Evolutionary conservation across 2,329 filamentous ascomycete genomes (phyloP).

Genomic region (Ophiostoma sp.): DNA sequence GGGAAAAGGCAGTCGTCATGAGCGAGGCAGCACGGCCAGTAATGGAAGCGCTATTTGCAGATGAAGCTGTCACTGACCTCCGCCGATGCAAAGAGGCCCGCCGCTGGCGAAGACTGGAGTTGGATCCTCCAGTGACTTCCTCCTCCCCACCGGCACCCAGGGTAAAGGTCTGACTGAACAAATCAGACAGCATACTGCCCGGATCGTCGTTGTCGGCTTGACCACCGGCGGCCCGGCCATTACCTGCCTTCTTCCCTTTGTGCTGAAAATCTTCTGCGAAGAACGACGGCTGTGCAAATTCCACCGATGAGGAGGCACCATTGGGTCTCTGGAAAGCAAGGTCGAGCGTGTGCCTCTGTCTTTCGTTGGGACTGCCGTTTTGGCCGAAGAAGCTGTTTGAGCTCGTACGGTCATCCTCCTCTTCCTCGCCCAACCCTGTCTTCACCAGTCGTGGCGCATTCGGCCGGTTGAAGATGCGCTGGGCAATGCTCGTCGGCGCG

Average conservation of each 20-base stretch:
- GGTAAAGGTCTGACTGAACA: conserved; percentile 48
- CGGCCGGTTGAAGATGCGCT: conserved; percentile 61
- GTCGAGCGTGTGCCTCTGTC: background rate
- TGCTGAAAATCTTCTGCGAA: conserved; percentile 48
- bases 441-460: conserved; percentile 51
- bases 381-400: background rate
- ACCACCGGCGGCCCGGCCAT: background rate
- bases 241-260: background rate
- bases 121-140: background rate
- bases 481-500: conserved; percentile 66
- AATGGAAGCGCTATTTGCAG: background rate
- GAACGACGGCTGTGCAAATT: conserved; percentile 55
- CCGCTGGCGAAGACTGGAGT: background rate
- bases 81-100: background rate
- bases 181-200: conserved; percentile 46
- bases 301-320: conserved; percentile 19
- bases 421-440: conserved; percentile 40
- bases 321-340: background rate
- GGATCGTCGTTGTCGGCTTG: conserved; percentile 40
- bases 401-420: conserved; percentile 1
- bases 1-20: background rate
- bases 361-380: background rate
- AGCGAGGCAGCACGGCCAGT: background rate
- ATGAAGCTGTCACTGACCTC: background rate
- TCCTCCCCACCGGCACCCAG: conserved; percentile 37